phyloP scores from a whole-genome alignment of 2,329 filamentous ascomycete genomes.

The Colletotrichum camelliae region DNA sequence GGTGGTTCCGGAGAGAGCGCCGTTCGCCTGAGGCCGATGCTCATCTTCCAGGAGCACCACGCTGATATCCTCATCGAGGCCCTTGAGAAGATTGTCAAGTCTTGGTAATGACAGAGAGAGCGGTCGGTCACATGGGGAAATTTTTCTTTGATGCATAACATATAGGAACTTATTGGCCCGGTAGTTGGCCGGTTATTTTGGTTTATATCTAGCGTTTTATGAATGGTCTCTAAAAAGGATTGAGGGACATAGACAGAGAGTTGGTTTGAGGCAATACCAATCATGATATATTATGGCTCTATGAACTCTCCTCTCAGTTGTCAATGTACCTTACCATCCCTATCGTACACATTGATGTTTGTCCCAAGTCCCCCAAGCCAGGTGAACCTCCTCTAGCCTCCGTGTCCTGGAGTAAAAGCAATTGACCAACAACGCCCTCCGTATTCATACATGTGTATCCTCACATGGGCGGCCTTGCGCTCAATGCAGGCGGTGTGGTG shows the following conservation, averaged over 20 bases:
- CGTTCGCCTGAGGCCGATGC: slow-evolving; percentile 85
- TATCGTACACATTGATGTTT: not conserved
- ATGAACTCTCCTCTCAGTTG: not conserved
- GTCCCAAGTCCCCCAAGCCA: not conserved
- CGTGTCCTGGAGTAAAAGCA: not conserved
- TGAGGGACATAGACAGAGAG: not conserved
- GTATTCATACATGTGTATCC: not conserved
- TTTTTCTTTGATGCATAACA: not conserved
- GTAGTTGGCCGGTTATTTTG: not conserved
- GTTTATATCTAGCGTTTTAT: slow-evolving; percentile 3
- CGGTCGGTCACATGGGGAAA: not conserved
- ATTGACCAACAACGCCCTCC: not conserved
- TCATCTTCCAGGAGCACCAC: slow-evolving; percentile 91
- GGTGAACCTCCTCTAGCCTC: not conserved
- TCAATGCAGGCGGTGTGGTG: not conserved
- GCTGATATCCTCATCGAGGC: slow-evolving; percentile 83
- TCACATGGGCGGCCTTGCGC: not conserved
- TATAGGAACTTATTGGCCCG: not conserved
- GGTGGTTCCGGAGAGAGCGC: slow-evolving; percentile 80
- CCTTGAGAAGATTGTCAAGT: slow-evolving; percentile 74
- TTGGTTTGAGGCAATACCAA: not conserved
- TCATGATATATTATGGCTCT: not conserved
- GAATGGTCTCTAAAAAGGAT: not conserved
- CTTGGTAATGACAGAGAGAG: slow-evolving; percentile 24
- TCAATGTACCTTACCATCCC: not conserved